Evolutionary conservation across 495 filamentous ascomycete species (phyloP).

Genomic region (Podospora fimiseda): DNA sequence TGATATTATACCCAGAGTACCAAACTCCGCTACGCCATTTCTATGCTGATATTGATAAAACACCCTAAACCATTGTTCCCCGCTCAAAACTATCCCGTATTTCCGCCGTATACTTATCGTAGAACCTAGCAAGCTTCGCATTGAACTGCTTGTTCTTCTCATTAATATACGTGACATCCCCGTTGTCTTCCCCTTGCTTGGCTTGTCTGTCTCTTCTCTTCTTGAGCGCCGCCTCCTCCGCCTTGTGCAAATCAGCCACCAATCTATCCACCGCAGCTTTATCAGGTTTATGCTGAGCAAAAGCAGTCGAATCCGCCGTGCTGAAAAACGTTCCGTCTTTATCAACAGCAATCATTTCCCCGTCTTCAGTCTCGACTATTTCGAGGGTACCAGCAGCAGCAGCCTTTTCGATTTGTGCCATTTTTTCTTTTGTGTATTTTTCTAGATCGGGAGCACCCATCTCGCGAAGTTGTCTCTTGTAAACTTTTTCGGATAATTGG

Average conservation of each 20-base stretch:
- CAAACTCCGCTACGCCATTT: slow-evolving; percentile 9
- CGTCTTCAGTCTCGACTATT: slow-evolving; percentile 88
- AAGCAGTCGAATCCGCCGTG: slow-evolving; percentile 72
- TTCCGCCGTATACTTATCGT: slow-evolving; percentile 97
- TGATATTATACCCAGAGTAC: slow-evolving; percentile 9
- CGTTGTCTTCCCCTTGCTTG: slow-evolving; percentile 65
- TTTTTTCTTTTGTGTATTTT: slow-evolving; percentile 77
- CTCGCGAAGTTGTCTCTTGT: slow-evolving; percentile 81
- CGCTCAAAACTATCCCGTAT: slow-evolving; percentile 97
- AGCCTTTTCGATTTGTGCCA: slow-evolving; percentile 74
- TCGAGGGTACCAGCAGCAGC: slow-evolving; percentile 74
- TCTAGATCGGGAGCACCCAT: slow-evolving; percentile 63
- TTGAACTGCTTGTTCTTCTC: slow-evolving; percentile 99
- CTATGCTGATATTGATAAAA: no score
- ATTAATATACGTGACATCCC: slow-evolving; percentile 97
- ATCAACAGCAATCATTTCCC: slow-evolving; percentile 90
- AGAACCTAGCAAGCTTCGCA: slow-evolving; percentile 89
- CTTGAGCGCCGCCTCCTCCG: slow-evolving; percentile 77
- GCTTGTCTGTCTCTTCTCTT: slow-evolving; percentile 73
- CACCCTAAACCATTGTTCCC: slow-evolving; percentile 70
- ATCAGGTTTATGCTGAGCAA: slow-evolving; percentile 79
- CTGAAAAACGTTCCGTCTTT: slow-evolving; percentile 85
- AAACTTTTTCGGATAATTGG: slow-evolving; percentile 81
- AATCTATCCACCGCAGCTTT: slow-evolving; percentile 86
- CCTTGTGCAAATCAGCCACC: slow-evolving; percentile 79